Evolutionary conservation across 805 yeast species (phyloP).

Genomic region (Myxozyma geophila): DNA sequence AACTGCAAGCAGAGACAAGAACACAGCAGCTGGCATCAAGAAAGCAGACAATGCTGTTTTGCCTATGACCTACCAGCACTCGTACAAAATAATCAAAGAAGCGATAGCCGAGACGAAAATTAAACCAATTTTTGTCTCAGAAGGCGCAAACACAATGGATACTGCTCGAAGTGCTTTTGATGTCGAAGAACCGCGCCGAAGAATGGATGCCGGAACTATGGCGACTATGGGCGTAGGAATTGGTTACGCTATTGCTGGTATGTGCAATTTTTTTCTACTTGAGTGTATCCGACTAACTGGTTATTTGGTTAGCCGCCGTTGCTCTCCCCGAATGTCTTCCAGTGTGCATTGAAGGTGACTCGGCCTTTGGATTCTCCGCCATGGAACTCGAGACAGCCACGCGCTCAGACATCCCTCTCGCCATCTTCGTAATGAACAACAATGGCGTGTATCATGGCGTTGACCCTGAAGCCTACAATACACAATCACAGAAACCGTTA

Average conservation of each 20-base stretch:
- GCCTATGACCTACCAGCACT: constrained; percentile 57
- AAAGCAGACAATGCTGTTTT: constrained; percentile 44
- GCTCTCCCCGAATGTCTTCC: constrained; percentile 48
- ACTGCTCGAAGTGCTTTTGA: constrained; percentile 66
- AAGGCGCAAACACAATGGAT: constrained; percentile 83
- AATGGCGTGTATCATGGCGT: constrained; percentile 74
- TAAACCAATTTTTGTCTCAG: constrained; percentile 56
- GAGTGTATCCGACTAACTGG: too few species aligned
- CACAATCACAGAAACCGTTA: constrained; percentile 41
- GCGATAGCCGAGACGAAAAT: constrained; percentile 42
- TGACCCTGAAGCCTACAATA: constrained; percentile 44
- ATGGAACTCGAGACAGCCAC: constrained; percentile 75
- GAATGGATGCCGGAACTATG: constrained; percentile 75
- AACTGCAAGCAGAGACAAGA: constrained; percentile 38
- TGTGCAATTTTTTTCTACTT: not conserved
- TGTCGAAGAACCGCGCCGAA: constrained; percentile 54
- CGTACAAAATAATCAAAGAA: constrained; percentile 55
- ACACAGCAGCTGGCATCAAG: constrained; percentile 44
- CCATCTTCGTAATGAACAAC: constrained; percentile 71
- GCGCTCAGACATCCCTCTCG: constrained; percentile 56
- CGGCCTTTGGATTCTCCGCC: constrained; percentile 77
- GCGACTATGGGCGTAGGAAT: constrained; percentile 80
- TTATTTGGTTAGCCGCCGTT: constrained; percentile 18
- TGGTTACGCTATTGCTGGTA: constrained; percentile 66
- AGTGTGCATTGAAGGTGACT: constrained; percentile 71